phyloP scores from a whole-genome alignment of 2,329 filamentous ascomycete species.

The Calonectria ilicicola region DNA sequence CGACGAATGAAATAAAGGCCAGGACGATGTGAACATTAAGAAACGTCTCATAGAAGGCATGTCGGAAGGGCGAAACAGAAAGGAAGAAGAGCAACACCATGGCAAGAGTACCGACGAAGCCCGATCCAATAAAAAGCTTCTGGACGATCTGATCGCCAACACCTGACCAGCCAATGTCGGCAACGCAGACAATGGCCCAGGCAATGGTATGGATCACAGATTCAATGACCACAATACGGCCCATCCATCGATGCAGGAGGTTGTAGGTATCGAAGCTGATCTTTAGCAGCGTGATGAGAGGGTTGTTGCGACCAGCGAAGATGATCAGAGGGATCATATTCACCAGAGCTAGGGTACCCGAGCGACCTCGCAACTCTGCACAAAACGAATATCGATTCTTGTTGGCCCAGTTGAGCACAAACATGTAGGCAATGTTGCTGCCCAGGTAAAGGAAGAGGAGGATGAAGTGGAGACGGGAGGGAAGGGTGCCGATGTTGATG shows the following conservation, averaged over 20 bases:
- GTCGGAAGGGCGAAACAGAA: conserved; percentile 83
- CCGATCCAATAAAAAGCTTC: conserved; percentile 75
- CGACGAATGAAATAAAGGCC: conserved; percentile 74
- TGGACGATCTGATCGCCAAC: conserved; percentile 65
- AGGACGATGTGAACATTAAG: conserved; percentile 86
- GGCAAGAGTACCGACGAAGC: conserved; percentile 69
- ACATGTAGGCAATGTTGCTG: conserved; percentile 74
- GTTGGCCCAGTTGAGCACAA: conserved; percentile 70
- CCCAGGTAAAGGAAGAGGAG: conserved; percentile 68
- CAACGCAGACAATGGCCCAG: conserved; percentile 80
- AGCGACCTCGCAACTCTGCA: conserved; percentile 87
- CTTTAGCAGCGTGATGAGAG: conserved; percentile 82
- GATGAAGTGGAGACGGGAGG: conserved; percentile 72
- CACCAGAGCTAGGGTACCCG: conserved; percentile 84
- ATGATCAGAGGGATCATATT: conserved; percentile 95
- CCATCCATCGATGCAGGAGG: conserved; percentile 77
- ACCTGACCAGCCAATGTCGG: conserved; percentile 72
- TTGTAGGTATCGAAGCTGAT: conserved; percentile 99
- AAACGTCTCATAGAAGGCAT: conserved; percentile 98
- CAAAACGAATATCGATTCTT: conserved; percentile 73
- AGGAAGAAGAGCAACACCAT: conserved; percentile 76
- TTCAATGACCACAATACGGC: conserved; percentile 78
- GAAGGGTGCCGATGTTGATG: conserved; percentile 71
- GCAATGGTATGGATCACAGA: conserved; percentile 75
- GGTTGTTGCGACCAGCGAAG: conserved; percentile 93